Conservation (phyloP, 108 stramenopile genomes). For the Craspedostauros australis region DNA sequence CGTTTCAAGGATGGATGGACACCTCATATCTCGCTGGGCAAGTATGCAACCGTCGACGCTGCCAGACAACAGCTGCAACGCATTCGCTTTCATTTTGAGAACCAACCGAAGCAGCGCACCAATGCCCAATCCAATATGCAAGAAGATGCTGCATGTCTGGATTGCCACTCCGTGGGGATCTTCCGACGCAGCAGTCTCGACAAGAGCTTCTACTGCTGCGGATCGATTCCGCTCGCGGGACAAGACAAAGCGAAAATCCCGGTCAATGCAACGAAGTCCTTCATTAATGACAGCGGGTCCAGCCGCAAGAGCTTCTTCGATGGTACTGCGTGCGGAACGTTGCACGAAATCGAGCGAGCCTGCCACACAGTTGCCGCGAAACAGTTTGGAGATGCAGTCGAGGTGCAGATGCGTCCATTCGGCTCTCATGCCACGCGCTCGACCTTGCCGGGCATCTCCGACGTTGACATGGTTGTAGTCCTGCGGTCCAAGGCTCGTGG, state of each 20-base stretch:
- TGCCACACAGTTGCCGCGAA: too few relatives aligned
- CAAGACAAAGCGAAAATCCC: too few relatives aligned
- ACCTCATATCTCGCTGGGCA: conserved; percentile 8
- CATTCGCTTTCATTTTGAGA: too few relatives aligned
- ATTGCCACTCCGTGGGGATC: background rate
- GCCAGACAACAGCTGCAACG: conserved; percentile 7
- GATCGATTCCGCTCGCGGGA: conserved; percentile 5
- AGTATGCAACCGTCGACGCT: background rate
- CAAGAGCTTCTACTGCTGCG: conserved; percentile 10
- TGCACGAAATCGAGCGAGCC: too few relatives aligned
- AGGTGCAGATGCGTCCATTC: background rate
- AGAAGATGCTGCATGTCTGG: too few relatives aligned
- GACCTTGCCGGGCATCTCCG: conserved; percentile 7
- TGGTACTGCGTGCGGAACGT: too few relatives aligned
- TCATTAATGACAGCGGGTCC: too few relatives aligned
- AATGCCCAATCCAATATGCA: too few relatives aligned
- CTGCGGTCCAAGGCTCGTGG: background rate
- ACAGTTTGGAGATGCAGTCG: too few relatives aligned
- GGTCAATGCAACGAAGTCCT: too few relatives aligned
- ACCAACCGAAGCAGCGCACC: too few relatives aligned
- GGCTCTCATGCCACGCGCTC: background rate
- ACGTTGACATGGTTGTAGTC: conserved; percentile 15
- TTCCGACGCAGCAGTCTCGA: conserved; percentile 4
- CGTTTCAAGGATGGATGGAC: conserved; percentile 16
- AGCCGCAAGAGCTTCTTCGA: too few relatives aligned